Base-by-base conservation (phyloP, 129 eudicot species). In the Chrysanthemum lavandulifolium region DNA sequence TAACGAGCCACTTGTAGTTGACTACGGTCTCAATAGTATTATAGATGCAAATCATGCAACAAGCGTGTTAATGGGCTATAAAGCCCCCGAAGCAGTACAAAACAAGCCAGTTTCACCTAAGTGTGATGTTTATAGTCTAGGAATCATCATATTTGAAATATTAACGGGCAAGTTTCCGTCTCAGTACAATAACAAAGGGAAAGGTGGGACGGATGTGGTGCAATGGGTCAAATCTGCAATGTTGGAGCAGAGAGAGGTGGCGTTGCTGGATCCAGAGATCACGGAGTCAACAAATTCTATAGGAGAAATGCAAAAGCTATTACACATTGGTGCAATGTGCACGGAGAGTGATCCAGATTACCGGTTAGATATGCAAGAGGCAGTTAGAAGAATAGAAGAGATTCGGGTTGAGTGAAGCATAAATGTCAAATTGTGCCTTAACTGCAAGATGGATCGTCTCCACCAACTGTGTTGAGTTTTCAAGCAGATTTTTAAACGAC, bases 81-180 rank as follows among this genome's bases (percentile, higher is more conserved):
- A 82, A 79, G 80, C 91, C 15, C 98, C 98, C 0, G 98, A 92
- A 75, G 86, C 83, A 16, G 45, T 78, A 11, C 80, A 73, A 60
- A 19, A 82, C 47, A 76, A 27, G 40, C 55, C 64, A 0, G 61
- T 86, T n/a, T 86, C 95, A 0, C 95, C 89, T 1, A 89, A 85
- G 67, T 79, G 85, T 13, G 98, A 92, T 18, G 82, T 92, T 5
- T 92, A 79, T 47, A 82, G 96, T 52, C 65, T 92, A 13, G 98
- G 98, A 31, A 74, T 92, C 54, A 61, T 92, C 69, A 80, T 92
- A 54, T 86, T 92, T 4, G 98, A 92, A 54, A 74, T 87, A 50
- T 62, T 92, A 4, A 89, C 96, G 0, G 89, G 98, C 5, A 89
- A 89, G 27, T 79, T 81, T 52, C 91, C 96, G 0, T 73, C 79